A percentile compares a stretch with the other conserved stretches of the same genome.
Evolutionary conservation across 495 filamentous ascomycete species (phyloP).

Genomic region (Neurospora sp.): DNA sequence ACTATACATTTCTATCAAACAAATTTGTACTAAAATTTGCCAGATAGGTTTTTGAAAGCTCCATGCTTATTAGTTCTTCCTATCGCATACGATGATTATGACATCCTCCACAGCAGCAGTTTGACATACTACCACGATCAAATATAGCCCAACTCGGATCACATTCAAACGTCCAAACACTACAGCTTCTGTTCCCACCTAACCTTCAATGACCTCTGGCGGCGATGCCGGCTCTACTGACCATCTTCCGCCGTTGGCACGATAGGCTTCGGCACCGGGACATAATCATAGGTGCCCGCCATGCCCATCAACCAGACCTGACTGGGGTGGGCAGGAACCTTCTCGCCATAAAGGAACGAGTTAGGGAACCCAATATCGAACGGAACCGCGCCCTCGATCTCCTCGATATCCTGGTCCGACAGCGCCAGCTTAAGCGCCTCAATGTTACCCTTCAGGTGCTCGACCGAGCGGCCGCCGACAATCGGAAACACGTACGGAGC

Average conservation of each 20-base stretch:
- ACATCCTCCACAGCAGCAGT: background rate
- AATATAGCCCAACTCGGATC: background rate
- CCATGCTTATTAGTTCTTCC: background rate
- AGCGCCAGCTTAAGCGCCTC: constrained; percentile 51
- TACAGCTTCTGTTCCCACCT: background rate
- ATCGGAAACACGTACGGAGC: constrained; percentile 69
- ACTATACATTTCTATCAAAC: background rate
- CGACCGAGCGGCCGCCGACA: constrained; percentile 49
- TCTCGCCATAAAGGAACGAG: constrained; percentile 39
- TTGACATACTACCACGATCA: background rate
- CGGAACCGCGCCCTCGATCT: constrained; percentile 50
- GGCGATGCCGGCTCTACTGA: constrained; percentile 17
- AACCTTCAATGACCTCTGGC: background rate
- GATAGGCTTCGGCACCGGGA: constrained; percentile 24
- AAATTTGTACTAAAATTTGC: background rate
- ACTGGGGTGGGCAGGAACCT: constrained; percentile 27
- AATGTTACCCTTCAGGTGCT: constrained; percentile 57
- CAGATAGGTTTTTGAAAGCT: background rate
- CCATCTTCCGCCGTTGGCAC: constrained; percentile 14
- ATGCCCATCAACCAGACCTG: constrained; percentile 32
- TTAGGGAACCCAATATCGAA: constrained; percentile 57
- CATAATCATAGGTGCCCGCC: constrained; percentile 39
- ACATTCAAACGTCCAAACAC: background rate
- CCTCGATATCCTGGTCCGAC: constrained; percentile 48
- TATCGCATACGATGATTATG: background rate